Base-by-base conservation (phyloP, 148 eudicot genomes). In the Rhododendron simsii region DNA sequence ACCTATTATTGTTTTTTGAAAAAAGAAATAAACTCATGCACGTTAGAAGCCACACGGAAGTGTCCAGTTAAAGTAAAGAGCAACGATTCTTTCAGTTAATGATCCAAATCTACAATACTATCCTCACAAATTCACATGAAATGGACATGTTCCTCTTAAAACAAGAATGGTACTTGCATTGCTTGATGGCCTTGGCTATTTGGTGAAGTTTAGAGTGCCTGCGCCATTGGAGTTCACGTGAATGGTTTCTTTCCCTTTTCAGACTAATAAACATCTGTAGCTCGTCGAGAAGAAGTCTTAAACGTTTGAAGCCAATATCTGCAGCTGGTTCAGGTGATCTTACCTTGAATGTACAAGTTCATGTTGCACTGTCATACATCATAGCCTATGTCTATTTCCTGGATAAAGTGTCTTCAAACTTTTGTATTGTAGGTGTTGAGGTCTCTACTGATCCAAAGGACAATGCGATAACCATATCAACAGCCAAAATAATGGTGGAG, bases 241-340 rank as follows among this genome's bases (percentile, higher is more conserved):
- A 5, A 15, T 44, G 9, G 48, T 9, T 78, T 45, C 55, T 71
- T 48, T 87, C 78, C 84, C 39, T 39, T 84, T 80, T 81, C 84
- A 89, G 92, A 41, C 35, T 37, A 20, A 69, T 79, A 80, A 71
- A 14, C 67, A 45, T 41, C 84, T 80, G 78, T 84, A 88, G 77
- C 85, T 39, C 83, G 74, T 37, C 77, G 61, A 87, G 81, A 76
- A 84, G 88, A 86, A 86, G 87, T 80, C 84, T 26, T 84, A 87
- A 86, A 88, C 63, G 81, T 44, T 75, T 89, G 76, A 89, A 85
- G 87, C 94, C 95, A 35, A 51, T 90, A 51, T 80, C 83, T 90
- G 96, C 92, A 2, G 93, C 86, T 87, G 89, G 89, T 41, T 91
- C 95, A 87, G 95, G 96, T 94, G 84, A 86, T 84, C 67, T 74